Evolutionary conservation across 805 yeast genomes (phyloP).

Genomic region (Pichia cabralensis): DNA sequence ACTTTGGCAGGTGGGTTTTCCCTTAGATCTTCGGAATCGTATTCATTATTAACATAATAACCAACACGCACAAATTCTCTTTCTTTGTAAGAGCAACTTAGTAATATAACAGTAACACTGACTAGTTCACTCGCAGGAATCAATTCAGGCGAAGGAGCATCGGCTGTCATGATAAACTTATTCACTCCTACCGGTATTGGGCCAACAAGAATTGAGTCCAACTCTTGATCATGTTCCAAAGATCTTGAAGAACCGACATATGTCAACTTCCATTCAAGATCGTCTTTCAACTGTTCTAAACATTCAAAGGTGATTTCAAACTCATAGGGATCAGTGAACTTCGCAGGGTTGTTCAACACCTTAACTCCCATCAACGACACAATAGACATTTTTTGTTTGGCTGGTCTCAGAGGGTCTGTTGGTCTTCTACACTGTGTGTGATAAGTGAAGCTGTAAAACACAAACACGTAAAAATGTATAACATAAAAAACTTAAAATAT

Average conservation of each 20-base stretch:
- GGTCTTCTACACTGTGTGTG: too few species aligned
- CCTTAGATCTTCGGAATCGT: slow-evolving; percentile 84
- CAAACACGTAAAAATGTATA: too few species aligned
- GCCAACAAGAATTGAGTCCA: slow-evolving; percentile 94
- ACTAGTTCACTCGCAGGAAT: slow-evolving; percentile 95
- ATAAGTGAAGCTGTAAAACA: too few species aligned
- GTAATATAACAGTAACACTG: slow-evolving; percentile 84
- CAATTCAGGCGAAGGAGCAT: slow-evolving; percentile 92
- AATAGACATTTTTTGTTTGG: slow-evolving; percentile 75
- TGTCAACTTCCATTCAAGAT: slow-evolving; percentile 93
- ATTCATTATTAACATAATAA: slow-evolving; percentile 94
- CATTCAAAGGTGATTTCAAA: slow-evolving; percentile 98
- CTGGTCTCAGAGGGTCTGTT: too few species aligned
- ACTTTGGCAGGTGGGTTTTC: slow-evolving; percentile 92
- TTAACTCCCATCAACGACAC: slow-evolving; percentile 87
- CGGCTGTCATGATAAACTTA: slow-evolving; percentile 86
- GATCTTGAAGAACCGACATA: slow-evolving; percentile 95
- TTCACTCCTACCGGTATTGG: slow-evolving; percentile 98
- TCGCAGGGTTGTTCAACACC: slow-evolving; percentile 90
- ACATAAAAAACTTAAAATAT: too few species aligned
- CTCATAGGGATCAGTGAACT: slow-evolving; percentile 86
- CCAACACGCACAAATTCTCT: slow-evolving; percentile 96
- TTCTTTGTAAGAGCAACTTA: slow-evolving; percentile 89
- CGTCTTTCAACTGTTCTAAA: slow-evolving; percentile 82
- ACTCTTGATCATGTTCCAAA: slow-evolving; percentile 90